Evolutionary conservation across 169 alveolate species (phyloP), one percentile per base, ranked within the genome.

Genomic region (Plasmodium gaboni): DNA sequence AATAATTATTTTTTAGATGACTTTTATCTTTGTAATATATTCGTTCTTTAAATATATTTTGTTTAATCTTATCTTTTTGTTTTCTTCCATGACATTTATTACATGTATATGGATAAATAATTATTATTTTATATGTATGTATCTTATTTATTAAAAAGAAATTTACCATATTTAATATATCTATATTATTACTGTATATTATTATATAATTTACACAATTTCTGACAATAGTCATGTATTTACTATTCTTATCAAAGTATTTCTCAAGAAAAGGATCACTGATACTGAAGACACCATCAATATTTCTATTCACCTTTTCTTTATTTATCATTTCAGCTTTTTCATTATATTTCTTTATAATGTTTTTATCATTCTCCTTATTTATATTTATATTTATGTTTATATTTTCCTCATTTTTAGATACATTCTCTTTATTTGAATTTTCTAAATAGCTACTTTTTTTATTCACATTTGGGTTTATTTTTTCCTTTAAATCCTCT

Each of bases 261-360:
- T 78, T 78, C 19, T 78, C 89, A 22, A 78, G 15, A 57, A 78
- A 64, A 19, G 89, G 89, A 57, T 78, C 89, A 44, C 78, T 78
- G 44, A 78, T 78, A 55, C 89, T 78, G 44, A 78, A 78, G 42
- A 78, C 38, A 2, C 89, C 89, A 26, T 78, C 76, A 38, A 78
- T 59, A 15, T n/a, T 64, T 24, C 73, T 64, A 17, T 70, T 17
- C 10, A 13, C 3, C 9, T 19, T 70, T 50, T 5, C 26, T 7
- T 38, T 44, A 12, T 42, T 26, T 5, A 6, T 0, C 46, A 38
- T 38, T 5, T 5, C 2, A 26, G 51, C 28, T 53, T 9, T 72
- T 72, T 78, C 78, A 38, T 55, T 63, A 42, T 38, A 32, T 19
- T 1, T 12, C 19, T 32, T 10, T 60, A 12, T 9, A 32, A 32